Evolutionary conservation across 2,329 filamentous ascomycete species (phyloP).

Genomic region (Xylariaceae sp.): DNA sequence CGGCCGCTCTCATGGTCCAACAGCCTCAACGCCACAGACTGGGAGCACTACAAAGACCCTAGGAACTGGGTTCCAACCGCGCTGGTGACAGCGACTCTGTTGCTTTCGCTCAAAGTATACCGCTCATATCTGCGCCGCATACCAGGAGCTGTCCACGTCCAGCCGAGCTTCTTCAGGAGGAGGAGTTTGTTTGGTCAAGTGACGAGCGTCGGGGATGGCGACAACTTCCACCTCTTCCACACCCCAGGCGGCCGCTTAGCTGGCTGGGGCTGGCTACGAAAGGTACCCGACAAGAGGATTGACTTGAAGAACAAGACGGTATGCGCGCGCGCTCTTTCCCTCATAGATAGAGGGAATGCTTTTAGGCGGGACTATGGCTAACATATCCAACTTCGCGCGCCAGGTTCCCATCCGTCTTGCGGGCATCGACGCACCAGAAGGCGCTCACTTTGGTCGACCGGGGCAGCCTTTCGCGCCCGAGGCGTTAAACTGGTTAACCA

Average conservation of each 20-base stretch:
- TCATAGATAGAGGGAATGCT: background rate
- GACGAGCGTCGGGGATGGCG: slow-evolving; percentile 91
- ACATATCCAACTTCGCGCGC: slow-evolving; percentile 2
- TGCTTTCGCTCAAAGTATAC: slow-evolving; percentile 57
- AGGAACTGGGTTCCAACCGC: slow-evolving; percentile 49
- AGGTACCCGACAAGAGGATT: slow-evolving; percentile 62
- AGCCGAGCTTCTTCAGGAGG: slow-evolving; percentile 66
- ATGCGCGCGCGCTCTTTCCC: slow-evolving; percentile 29
- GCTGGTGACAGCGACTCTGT: slow-evolving; percentile 50
- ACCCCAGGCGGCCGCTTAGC: slow-evolving; percentile 82
- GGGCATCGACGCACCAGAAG: slow-evolving; percentile 88
- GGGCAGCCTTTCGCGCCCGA: slow-evolving; percentile 80
- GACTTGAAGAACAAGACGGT: slow-evolving; percentile 74
- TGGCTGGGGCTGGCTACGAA: slow-evolving; percentile 90
- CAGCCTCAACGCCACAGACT: slow-evolving; percentile 44
- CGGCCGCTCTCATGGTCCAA: slow-evolving; percentile 37
- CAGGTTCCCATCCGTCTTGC: slow-evolving; percentile 86
- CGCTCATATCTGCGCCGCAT: slow-evolving; percentile 78
- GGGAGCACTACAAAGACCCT: slow-evolving; percentile 51
- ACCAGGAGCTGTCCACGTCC: slow-evolving; percentile 69
- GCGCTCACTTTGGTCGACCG: slow-evolving; percentile 84
- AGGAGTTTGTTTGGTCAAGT: slow-evolving; percentile 78
- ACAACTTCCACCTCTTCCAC: slow-evolving; percentile 92
- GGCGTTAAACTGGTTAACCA: slow-evolving; percentile 73
- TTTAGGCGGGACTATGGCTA: background rate